A percentile compares a stretch with the other conserved stretches of the same genome.
phyloP scores from a whole-genome alignment of 1,139 yeast species.

The Zygoascus meyerae region DNA sequence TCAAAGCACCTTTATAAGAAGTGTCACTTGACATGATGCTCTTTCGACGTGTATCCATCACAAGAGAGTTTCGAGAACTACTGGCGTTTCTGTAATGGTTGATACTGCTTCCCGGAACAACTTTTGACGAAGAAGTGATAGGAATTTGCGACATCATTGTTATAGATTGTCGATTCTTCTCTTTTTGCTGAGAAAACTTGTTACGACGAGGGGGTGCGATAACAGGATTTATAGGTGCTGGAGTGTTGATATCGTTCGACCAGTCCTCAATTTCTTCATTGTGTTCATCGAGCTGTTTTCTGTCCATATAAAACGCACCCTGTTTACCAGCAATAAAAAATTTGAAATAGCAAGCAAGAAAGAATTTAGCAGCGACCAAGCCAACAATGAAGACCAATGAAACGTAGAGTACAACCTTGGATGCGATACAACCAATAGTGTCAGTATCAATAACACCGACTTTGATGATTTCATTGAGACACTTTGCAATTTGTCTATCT shows the following conservation, averaged over 20 bases:
- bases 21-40: constrained; percentile 26
- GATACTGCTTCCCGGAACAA: constrained; percentile 32
- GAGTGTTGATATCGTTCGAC: constrained; percentile 53
- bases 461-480: constrained; percentile 79
- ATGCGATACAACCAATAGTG: constrained; percentile 93
- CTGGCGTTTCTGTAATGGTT: constrained; percentile 23
- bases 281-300: constrained; percentile 48
- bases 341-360: constrained; percentile 82
- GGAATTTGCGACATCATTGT: constrained; percentile 37
- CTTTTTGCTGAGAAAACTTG: constrained; percentile 20
- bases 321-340: constrained; percentile 76
- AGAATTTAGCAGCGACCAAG: constrained; percentile 67
- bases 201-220: constrained; percentile 18
- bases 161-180: constrained; percentile 21
- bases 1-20: constrained; percentile 24
- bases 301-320: constrained; percentile 64
- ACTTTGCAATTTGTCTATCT: constrained; percentile 69
- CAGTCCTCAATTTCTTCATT: constrained; percentile 67
- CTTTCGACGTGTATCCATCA: constrained; percentile 22
- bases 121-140: constrained; percentile 31
- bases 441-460: constrained; percentile 88
- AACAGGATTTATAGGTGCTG: constrained; percentile 48
- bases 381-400: constrained; percentile 81
- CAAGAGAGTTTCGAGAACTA: constrained; percentile 27
- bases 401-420: constrained; percentile 69